Evolutionary conservation across 805 yeast genomes (phyloP).

Genomic region (Saturnispora dispora): DNA sequence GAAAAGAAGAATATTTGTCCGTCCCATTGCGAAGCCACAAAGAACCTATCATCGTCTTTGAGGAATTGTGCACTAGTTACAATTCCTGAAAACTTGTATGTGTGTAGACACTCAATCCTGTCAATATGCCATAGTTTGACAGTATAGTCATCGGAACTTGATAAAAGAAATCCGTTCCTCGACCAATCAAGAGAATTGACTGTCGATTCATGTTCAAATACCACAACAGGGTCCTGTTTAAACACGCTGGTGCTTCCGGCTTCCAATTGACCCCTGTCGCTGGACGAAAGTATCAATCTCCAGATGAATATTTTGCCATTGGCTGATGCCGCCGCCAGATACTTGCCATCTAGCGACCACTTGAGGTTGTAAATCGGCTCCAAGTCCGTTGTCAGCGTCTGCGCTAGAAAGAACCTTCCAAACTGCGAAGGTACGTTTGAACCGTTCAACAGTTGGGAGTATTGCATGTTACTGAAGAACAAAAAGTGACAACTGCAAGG

Average conservation of each 20-base stretch:
- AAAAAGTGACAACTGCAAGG: neutral
- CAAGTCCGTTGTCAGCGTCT: slow-evolving; percentile 1
- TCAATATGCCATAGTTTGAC: slow-evolving; percentile 82
- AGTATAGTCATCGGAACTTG: slow-evolving; percentile 80
- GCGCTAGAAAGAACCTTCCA: slow-evolving; percentile 6
- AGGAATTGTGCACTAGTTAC: slow-evolving; percentile 76
- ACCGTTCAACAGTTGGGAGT: slow-evolving; percentile 5
- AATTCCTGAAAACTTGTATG: slow-evolving; percentile 68
- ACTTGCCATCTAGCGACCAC: slow-evolving; percentile 75
- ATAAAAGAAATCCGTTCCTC: slow-evolving; percentile 66
- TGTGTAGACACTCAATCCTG: slow-evolving; percentile 48
- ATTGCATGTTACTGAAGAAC: neutral
- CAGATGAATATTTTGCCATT: slow-evolving; percentile 62
- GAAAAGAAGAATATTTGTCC: slow-evolving; percentile 76
- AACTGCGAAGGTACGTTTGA: slow-evolving; percentile 7
- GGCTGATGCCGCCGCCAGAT: slow-evolving; percentile 76
- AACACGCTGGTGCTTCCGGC: neutral
- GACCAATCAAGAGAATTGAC: slow-evolving; percentile 82
- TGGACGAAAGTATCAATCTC: slow-evolving; percentile 69
- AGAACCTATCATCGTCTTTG: slow-evolving; percentile 80
- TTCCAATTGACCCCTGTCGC: slow-evolving; percentile 37
- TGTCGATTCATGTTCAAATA: slow-evolving; percentile 55
- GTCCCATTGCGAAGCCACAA: slow-evolving; percentile 74
- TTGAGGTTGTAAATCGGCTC: slow-evolving; percentile 62
- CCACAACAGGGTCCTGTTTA: slow-evolving; percentile 51